Evolutionary conservation across 73 alveolate genomes (phyloP).

Genomic region (Tetrahymena thermophila): DNA sequence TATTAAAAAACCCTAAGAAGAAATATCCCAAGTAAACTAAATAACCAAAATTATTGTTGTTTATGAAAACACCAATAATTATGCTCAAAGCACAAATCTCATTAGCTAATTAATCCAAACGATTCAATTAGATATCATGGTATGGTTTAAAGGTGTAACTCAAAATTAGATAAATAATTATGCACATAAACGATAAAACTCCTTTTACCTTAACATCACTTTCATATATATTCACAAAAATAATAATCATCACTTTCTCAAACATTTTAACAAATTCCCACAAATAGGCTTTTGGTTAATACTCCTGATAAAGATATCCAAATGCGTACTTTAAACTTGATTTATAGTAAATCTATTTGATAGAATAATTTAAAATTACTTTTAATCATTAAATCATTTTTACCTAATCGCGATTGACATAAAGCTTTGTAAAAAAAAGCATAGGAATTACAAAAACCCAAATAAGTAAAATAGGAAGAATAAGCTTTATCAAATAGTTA

Average conservation of each 20-base stretch:
- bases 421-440: not conserved
- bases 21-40: not conserved
- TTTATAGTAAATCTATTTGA: not conserved
- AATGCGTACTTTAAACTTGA: not conserved
- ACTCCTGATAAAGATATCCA: conserved; percentile 30
- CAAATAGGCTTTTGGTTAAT: conserved; percentile 14
- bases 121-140: not conserved
- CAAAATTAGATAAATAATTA: conserved; percentile 14
- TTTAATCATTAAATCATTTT: not conserved
- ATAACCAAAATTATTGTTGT: conserved; percentile 1
- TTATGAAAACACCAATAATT: conserved; percentile 25
- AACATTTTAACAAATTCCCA: conserved; percentile 44
- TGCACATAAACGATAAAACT: not conserved
- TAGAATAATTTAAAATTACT: not conserved
- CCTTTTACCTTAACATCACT: conserved; percentile 8
- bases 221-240: conserved; percentile 7
- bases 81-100: conserved; percentile 12
- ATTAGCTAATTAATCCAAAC: conserved; percentile 7
- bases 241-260: conserved; percentile 5
- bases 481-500: conserved; percentile 1
- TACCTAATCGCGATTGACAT: not conserved
- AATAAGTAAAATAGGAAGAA: not conserved
- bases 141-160: conserved; percentile 13
- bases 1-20: conserved; percentile 6
- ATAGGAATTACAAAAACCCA: conserved; percentile 18